Base-by-base conservation (phyloP, 2,329 filamentous ascomycete genomes). In the Diaporthe sp. region DNA sequence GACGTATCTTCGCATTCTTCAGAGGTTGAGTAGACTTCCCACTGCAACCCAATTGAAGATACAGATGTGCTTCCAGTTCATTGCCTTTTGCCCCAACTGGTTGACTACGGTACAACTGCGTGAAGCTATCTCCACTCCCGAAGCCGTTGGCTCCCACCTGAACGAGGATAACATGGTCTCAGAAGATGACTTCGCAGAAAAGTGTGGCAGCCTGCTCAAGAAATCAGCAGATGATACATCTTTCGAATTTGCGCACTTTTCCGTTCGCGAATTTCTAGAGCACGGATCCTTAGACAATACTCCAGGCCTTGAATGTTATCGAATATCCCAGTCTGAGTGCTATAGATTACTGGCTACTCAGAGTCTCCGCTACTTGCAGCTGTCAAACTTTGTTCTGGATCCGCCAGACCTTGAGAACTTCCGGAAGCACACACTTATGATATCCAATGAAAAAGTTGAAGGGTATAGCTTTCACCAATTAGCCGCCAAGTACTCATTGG, bases 211-310 rank as follows among this genome's bases (percentile, higher is more conserved):
- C 13, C 61, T 67, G 6, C 61, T 67, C 0, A 31, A 22, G 19
- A 49, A 49, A 10, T 34, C 61, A 3, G 10, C 9, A 13, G 42
- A 34, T 5, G 42, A 9, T 0, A 4, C 1, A 3, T n/a, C 0
- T 8, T 49, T 67, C 25, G 42, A 67, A 4, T 67, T 67, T n/a
- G 61, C 61, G 7, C 61, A 67, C 19, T 67, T 67, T 28, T 49
- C 61, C 6, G 61, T 67, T 8, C 61, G 42, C 9, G 61, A 67
- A 12, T 67, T 67, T 9, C 28, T 67, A 12, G 42, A 67, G 19
- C 61, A 67, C 19, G 2, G n/a, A 22, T n/a, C 28, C 5, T 13
- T 67, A 17, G 10, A 19, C 2, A 19, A 15, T 2, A 49, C 17
- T 2, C 44, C 61, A 3, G 28, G 8, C 19, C 19, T 67, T 4